Percentiles rank a stretch among this genome's conserved stretches.
Evolutionary conservation across 1,284 basidiomycete genomes (phyloP).

Genomic region (Butyriboletus appendiculatus): DNA sequence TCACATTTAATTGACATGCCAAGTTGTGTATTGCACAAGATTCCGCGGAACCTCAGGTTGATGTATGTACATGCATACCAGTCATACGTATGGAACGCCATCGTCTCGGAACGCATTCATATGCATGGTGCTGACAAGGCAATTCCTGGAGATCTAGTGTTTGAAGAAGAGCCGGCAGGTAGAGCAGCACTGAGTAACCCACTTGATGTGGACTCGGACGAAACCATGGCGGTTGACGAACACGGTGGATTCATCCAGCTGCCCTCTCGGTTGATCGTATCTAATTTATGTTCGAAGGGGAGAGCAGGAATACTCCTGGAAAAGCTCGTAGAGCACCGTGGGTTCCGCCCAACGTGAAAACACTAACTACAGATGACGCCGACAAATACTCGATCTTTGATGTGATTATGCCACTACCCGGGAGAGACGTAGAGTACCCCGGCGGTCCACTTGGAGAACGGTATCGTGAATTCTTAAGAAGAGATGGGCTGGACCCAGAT

Average conservation of each 20-base stretch:
- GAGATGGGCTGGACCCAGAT: conserved; percentile 87
- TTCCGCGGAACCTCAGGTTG: conserved; percentile 90
- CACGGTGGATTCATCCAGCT: conserved; percentile 39
- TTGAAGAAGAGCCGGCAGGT: conserved; percentile 44
- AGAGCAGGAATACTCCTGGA: conserved; percentile 32
- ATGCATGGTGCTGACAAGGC: conserved; percentile 75
- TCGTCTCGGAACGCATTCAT: conserved; percentile 90
- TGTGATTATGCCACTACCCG: conserved; percentile 94
- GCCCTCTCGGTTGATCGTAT: conserved; percentile 3
- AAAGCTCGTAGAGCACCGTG: conserved; percentile 52
- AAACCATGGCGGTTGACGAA: conserved; percentile 40
- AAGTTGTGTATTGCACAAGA: conserved; percentile 48
- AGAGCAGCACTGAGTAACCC: conserved; percentile 39
- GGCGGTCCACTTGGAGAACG: conserved; percentile 79
- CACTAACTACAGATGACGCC: conserved; percentile 74
- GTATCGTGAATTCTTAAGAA: conserved; percentile 78
- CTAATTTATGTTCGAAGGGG: conserved; percentile 26
- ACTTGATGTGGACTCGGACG: conserved; percentile 39
- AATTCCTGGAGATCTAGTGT: conserved; percentile 87
- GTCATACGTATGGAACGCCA: conserved; percentile 97
- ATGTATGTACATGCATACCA: conserved; percentile 99
- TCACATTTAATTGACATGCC: neutral
- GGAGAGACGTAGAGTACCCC: conserved; percentile 90
- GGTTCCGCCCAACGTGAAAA: conserved; percentile 70
- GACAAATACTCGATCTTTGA: conserved; percentile 87